Conservation (phyloP, 139 green algal genomes). For the Yamagishiella unicocca region DNA sequence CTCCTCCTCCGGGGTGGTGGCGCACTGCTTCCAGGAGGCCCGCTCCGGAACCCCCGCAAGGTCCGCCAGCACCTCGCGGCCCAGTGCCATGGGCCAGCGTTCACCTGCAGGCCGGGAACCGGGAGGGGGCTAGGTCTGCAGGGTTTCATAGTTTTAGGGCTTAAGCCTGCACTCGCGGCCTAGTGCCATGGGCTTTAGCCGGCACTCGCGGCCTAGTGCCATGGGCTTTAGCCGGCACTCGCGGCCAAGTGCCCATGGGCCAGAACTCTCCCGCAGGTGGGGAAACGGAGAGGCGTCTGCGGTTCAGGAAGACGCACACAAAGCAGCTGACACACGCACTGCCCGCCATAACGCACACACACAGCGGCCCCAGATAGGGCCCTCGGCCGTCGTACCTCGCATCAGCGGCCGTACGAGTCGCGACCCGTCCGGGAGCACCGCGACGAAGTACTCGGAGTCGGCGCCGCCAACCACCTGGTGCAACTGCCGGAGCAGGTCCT, state of each 20-base stretch:
- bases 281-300: too few relatives aligned
- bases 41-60: conserved; percentile 77
- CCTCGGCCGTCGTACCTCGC: conserved; percentile 34
- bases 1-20: conserved; percentile 72
- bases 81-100: conserved; percentile 83
- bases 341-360: too few relatives aligned
- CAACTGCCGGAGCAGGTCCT: background rate
- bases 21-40: conserved; percentile 89
- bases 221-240: too few relatives aligned
- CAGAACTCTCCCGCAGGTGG: too few relatives aligned
- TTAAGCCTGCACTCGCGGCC: too few relatives aligned
- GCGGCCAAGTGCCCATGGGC: too few relatives aligned
- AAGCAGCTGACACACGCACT: too few relatives aligned
- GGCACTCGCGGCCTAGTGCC: too few relatives aligned
- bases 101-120: conserved; percentile 51
- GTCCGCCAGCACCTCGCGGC: conserved; percentile 81
- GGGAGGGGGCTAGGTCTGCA: background rate
- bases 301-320: too few relatives aligned
- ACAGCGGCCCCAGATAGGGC: too few relatives aligned
- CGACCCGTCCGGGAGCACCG: conserved; percentile 84
- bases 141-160: too few relatives aligned
- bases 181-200: too few relatives aligned
- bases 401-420: conserved; percentile 82
- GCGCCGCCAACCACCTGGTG: conserved; percentile 55
- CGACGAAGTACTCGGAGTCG: conserved; percentile 86